Evolutionary conservation across 257 asterid genomes (phyloP).

Genomic region (Primulina tabacum): DNA sequence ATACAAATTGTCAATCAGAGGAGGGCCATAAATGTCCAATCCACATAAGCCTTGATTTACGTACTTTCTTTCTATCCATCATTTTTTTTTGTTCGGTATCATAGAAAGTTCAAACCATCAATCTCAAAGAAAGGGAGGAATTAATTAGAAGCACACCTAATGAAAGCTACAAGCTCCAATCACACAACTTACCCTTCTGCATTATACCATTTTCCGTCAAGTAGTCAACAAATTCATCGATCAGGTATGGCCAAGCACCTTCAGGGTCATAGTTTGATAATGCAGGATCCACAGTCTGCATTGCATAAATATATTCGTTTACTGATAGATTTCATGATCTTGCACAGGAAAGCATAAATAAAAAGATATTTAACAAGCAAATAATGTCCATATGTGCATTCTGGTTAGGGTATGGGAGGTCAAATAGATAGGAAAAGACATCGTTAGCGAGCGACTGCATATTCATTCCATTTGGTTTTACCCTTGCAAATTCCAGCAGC

Average conservation of each 20-base stretch:
- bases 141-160: conserved; percentile 19
- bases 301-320: not conserved
- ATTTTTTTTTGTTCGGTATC: conserved; percentile 7
- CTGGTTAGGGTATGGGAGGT: not conserved
- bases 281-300: conserved; percentile 84
- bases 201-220: conserved; percentile 63
- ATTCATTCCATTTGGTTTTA: conserved; percentile 22
- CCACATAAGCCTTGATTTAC: not conserved
- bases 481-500: conserved; percentile 94
- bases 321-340: not conserved
- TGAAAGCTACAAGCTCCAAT: conserved; percentile 64
- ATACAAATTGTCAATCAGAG: not conserved
- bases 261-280: conserved; percentile 89
- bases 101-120: conserved; percentile 16
- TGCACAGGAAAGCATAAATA: not conserved
- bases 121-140: conserved; percentile 20
- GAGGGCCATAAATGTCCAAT: not conserved
- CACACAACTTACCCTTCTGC: conserved; percentile 60
- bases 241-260: conserved; percentile 99
- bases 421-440: too few relatives aligned
- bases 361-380: too few relatives aligned
- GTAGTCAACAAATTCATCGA: conserved; percentile 94
- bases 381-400: not conserved
- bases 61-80: not conserved
- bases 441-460: not conserved